A percentile compares a stretch with the other conserved stretches of the same genome.
Evolutionary conservation across 2,329 filamentous ascomycete species (phyloP).

Genomic region (Microthyrium microscopicum): DNA sequence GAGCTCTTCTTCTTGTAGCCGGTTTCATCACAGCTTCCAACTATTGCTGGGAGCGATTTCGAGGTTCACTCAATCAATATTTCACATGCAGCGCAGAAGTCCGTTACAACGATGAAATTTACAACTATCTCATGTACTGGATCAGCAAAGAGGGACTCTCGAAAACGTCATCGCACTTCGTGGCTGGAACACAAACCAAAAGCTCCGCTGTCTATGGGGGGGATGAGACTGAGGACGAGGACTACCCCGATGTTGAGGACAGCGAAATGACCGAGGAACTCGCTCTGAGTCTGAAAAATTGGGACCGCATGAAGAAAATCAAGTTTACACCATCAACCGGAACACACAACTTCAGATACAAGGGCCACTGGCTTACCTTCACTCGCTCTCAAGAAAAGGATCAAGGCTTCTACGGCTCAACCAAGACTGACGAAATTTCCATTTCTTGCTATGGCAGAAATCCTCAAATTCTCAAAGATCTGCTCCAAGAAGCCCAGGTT

Average conservation of each 20-base stretch:
- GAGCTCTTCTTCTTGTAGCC: constrained; percentile 2
- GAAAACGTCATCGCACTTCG: neutral
- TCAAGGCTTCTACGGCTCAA: constrained; percentile 3
- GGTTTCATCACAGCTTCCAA: constrained; percentile 1
- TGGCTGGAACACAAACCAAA: constrained; percentile 3
- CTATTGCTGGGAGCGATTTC: constrained; percentile 3
- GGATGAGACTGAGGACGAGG: constrained; percentile 3
- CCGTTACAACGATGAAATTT: constrained; percentile 5
- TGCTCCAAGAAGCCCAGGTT: constrained; percentile 4
- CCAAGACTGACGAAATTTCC: constrained; percentile 2
- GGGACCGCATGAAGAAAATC: constrained; percentile 1
- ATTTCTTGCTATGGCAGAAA: constrained; percentile 4
- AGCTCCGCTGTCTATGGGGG: neutral
- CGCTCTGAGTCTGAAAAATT: neutral
- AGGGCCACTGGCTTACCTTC: constrained; percentile 2
- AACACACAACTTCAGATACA: constrained; percentile 5
- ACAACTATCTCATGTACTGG: constrained; percentile 5
- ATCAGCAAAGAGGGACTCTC: constrained; percentile 2
- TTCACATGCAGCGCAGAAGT: constrained; percentile 3
- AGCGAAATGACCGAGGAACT: neutral
- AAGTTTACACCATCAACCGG: constrained; percentile 2
- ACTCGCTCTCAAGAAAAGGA: constrained; percentile 5
- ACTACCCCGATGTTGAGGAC: too few relatives aligned
- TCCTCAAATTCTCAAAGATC: constrained; percentile 4
- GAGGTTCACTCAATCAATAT: constrained; percentile 1